Base-by-base conservation (phyloP, 2,329 filamentous ascomycete genomes). In the Neonectria coccinea region DNA sequence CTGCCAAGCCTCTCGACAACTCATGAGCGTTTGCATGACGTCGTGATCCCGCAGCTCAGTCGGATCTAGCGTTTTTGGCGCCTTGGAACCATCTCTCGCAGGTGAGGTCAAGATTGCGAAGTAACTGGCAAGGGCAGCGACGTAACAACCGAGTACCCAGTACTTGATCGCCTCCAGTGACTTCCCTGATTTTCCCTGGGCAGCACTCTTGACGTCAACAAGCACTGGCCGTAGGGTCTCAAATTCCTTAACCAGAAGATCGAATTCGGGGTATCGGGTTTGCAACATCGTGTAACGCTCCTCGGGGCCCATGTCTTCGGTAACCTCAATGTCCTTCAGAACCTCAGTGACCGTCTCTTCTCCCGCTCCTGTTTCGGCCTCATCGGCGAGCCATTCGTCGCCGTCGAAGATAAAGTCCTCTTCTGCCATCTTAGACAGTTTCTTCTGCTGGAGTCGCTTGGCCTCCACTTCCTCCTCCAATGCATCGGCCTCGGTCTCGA, bases 321-420 rank as follows among this genome's bases (percentile, higher is more conserved):
- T 91, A 62, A 98, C 89, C 72, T 94, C 90, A 45, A 94, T 76
- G 72, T 97, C 91, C 56, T 93, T 92, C 51, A 98, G 84, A n/a
- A 94, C 88, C 77, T 98, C 93, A 4, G 90, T 96, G 12, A 97
- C 88, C n/a, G 90, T 86, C 16, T 89, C 87, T 68, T 81, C 83
- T 63, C 83, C 82, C 36, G 84, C 82, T 2, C 83, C 82, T 1
- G 81, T 82, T 22, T 84, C 82, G 16, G 83, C 83, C 3, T 84
- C 85, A 16, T 84, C 81, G 27, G 86, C 88, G 41, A 90, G 77
- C 96, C 95, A 98, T 70, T 97, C 94, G 45, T 89, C 86, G 74
- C 97, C 92, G 73, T 98, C 94, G 69, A 98, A 97, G 9, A 93
- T 91, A 75, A 97, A 99, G 76, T 99, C 96, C 42, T 92, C 91